Evolutionary conservation across 768 basidiomycete genomes (phyloP).

Genomic region (Gymnopilus junonius): DNA sequence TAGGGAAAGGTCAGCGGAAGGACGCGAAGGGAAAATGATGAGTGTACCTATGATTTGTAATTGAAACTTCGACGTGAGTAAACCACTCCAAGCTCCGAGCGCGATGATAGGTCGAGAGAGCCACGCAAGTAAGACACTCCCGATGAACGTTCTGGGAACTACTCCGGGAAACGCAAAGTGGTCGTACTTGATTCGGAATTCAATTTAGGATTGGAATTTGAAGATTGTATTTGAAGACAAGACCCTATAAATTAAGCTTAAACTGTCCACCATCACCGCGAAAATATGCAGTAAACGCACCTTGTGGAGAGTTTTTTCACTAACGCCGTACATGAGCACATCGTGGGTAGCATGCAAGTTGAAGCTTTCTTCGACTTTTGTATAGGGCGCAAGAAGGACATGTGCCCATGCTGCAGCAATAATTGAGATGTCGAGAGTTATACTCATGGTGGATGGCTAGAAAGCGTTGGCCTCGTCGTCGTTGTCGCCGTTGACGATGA

Average conservation of each 20-base stretch:
- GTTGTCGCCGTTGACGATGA: too few relatives aligned
- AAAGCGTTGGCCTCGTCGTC: too few relatives aligned
- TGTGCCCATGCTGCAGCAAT: conserved; percentile 63
- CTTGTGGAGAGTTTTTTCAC: conserved; percentile 42
- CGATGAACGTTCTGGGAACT: conserved; percentile 87
- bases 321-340: conserved; percentile 74
- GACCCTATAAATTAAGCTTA: background rate
- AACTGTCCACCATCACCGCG: background rate
- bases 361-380: conserved; percentile 98
- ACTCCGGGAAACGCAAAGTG: conserved; percentile 88
- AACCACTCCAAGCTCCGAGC: conserved; percentile 43
- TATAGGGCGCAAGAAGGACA: conserved; percentile 81
- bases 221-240: too few relatives aligned
- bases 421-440: too few relatives aligned
- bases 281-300: conserved; percentile 40
- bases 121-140: conserved; percentile 71
- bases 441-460: too few relatives aligned
- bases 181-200: conserved; percentile 68
- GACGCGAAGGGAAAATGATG: background rate
- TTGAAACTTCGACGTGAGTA: conserved; percentile 60
- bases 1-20: background rate
- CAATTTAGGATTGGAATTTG: too few relatives aligned
- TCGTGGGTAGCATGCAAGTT: conserved; percentile 93
- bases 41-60: conserved; percentile 72
- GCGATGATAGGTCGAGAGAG: conserved; percentile 52